A percentile compares a stretch with the other conserved stretches of the same genome.
Conservation (phyloP, 108 stramenopile species). For the Stephanodiscus minutulus region DNA sequence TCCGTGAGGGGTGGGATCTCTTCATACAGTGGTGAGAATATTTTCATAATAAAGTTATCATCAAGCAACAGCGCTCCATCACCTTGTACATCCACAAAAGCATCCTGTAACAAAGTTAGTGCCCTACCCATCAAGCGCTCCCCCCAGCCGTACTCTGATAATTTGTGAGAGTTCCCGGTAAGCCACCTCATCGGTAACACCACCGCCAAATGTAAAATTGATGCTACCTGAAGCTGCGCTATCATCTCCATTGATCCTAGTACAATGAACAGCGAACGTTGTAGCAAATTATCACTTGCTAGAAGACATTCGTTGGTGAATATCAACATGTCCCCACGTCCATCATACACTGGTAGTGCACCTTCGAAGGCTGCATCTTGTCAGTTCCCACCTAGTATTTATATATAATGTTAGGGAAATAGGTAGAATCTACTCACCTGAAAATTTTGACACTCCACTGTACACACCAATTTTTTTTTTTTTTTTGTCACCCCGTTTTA, state of each 20-base stretch:
- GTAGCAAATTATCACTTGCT: not conserved
- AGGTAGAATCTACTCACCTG: no score
- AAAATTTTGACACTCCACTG: no score
- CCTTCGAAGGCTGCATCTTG: conserved; percentile 23
- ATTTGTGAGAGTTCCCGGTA: conserved; percentile 11
- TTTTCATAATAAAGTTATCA: conserved; percentile 9
- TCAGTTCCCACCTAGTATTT: conserved; percentile 5
- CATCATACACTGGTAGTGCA: conserved; percentile 20
- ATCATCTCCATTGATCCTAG: conserved; percentile 10
- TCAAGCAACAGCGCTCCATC: not conserved
- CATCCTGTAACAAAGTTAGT: not conserved
- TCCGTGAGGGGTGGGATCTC: conserved; percentile 12
- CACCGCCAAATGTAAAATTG: conserved; percentile 13
- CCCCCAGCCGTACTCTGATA: conserved; percentile 8
- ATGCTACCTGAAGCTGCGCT: conserved; percentile 14
- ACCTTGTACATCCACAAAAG: conserved; percentile 1
- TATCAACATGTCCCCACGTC: not conserved
- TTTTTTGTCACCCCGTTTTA: no score
- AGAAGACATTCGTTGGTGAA: conserved; percentile 3
- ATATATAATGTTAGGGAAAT: no score
- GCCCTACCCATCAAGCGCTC: conserved; percentile 19
- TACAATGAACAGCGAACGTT: conserved; percentile 1
- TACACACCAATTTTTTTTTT: no score
- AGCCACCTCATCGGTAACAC: conserved; percentile 16
- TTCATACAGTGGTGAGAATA: not conserved